These are phyloP conservation scores for Phaeosphaeriaceae sp. DNA, from an alignment of 2,329 filamentous ascomycete genomes.

Conservation along the genomic window DNA sequence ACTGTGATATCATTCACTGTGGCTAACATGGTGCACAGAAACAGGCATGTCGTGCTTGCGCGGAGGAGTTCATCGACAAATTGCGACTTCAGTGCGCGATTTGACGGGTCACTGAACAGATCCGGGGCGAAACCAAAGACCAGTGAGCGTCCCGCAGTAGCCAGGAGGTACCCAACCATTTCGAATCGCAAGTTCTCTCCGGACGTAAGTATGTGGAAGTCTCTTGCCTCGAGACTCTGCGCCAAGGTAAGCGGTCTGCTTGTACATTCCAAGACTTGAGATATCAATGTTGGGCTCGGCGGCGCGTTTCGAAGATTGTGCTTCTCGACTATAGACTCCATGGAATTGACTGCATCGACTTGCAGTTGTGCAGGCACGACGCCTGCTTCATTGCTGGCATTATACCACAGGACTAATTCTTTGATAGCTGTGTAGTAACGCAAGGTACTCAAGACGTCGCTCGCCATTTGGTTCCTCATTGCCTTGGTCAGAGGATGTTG, in stretches of 20 bases:
- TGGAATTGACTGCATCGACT: constrained; percentile 41
- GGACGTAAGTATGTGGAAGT: constrained; percentile 50
- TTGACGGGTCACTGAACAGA: constrained; percentile 24
- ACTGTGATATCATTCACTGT: constrained; percentile 49
- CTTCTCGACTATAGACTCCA: constrained; percentile 40
- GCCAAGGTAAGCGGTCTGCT: constrained; percentile 35
- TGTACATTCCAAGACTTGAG: constrained; percentile 37
- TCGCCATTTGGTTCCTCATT: constrained; percentile 40
- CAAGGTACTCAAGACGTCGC: constrained; percentile 34
- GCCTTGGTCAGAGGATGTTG: constrained; percentile 41
- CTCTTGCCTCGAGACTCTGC: constrained; percentile 32
- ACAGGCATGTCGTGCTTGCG: constrained; percentile 47
- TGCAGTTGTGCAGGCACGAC: constrained; percentile 48
- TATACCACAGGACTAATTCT: constrained; percentile 34
- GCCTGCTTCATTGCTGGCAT: constrained; percentile 38
- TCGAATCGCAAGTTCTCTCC: constrained; percentile 50
- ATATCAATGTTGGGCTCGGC: constrained; percentile 34
- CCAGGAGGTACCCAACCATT: constrained; percentile 48
- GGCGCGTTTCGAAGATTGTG: constrained; percentile 33
- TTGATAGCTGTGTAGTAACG: constrained; percentile 35
- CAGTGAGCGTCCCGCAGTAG: constrained; percentile 46
- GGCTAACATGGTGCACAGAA: constrained; percentile 48
- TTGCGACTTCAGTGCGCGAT: constrained; percentile 24
- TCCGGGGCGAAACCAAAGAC: constrained; percentile 34
- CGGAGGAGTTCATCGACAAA: constrained; percentile 42